phyloP scores from a whole-genome alignment of 345 rosid species.

The Hibiscus mutabilis region DNA sequence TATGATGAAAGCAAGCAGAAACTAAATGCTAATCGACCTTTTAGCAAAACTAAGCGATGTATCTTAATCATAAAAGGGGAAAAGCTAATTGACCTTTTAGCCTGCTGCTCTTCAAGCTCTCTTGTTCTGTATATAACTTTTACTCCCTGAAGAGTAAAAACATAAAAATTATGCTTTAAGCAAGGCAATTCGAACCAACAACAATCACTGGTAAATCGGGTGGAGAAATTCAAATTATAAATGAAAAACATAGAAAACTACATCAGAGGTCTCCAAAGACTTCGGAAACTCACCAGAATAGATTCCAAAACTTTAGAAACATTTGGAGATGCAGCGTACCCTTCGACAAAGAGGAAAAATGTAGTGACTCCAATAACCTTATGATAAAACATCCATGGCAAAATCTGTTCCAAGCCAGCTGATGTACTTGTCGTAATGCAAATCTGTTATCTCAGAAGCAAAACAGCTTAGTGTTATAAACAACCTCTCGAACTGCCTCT shows the following conservation, averaged over 20 bases:
- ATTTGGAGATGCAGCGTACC: conserved; percentile 81
- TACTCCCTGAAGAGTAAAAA: conserved; percentile 53
- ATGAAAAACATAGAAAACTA: conserved; percentile 13
- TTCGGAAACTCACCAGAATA: conserved; percentile 53
- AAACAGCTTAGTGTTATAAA: not conserved
- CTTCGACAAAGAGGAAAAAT: conserved; percentile 94
- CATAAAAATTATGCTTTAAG: conserved; percentile 2
- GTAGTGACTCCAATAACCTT: conserved; percentile 89
- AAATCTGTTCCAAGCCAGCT: conserved; percentile 90
- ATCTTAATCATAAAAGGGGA: too few relatives aligned
- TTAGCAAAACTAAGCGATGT: not conserved
- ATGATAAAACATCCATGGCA: conserved; percentile 97
- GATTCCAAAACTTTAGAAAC: conserved; percentile 75
- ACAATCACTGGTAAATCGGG: not conserved
- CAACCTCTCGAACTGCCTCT: not conserved
- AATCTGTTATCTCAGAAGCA: conserved; percentile 39
- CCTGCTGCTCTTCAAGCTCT: conserved; percentile 89
- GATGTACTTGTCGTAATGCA: conserved; percentile 87
- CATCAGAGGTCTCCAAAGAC: not conserved
- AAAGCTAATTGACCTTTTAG: conserved; percentile 53
- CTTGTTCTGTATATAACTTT: conserved; percentile 79
- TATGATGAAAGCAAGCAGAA: not conserved
- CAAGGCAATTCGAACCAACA: conserved; percentile 6
- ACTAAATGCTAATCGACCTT: too few relatives aligned
- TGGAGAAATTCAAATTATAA: not conserved